These are phyloP conservation scores for Ogataea henricii DNA, from an alignment of 805 yeast genomes.

Conservation along the genomic window DNA sequence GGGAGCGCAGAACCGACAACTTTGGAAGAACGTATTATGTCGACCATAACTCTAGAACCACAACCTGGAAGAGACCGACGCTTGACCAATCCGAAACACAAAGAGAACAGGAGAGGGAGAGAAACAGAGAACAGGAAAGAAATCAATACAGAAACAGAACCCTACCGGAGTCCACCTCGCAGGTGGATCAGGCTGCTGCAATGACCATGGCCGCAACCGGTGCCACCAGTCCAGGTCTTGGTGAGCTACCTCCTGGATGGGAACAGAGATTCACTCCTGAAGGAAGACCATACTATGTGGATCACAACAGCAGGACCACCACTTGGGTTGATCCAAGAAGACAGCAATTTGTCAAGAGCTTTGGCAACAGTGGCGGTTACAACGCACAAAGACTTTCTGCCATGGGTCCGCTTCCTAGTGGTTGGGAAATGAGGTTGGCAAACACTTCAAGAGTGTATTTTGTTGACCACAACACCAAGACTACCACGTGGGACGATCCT, in stretches of 20 bases:
- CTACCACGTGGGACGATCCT: constrained; percentile 99
- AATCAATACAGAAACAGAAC: constrained; percentile 90
- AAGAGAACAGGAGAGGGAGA: constrained; percentile 58
- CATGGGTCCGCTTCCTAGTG: constrained; percentile 95
- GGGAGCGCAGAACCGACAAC: constrained; percentile 98
- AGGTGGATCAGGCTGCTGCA: constrained; percentile 44
- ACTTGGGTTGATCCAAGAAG: constrained; percentile 99
- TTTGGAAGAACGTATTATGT: constrained; percentile 97
- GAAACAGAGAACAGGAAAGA: constrained; percentile 81
- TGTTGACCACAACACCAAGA: constrained; percentile 98
- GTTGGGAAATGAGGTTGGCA: constrained; percentile 99
- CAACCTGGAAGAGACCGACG: constrained; percentile 99
- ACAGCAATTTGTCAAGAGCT: constrained; percentile 95
- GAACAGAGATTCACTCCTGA: constrained; percentile 97
- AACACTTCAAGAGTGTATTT: constrained; percentile 98
- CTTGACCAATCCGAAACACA: constrained; percentile 77
- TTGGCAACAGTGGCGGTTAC: constrained; percentile 86
- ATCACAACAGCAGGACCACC: constrained; percentile 98
- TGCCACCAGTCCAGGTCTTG: constrained; percentile 92
- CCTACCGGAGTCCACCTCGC: constrained; percentile 73
- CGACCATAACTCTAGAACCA: constrained; percentile 95
- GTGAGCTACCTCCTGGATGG: constrained; percentile 99
- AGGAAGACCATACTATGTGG: constrained; percentile 97
- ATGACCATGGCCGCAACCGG: constrained; percentile 69
- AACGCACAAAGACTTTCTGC: constrained; percentile 98